Percentiles rank a stretch among this genome's conserved stretches.
These are phyloP conservation scores for Acorus calamus DNA, from an alignment of 106 monocot genomes.

Conservation along the genomic window DNA sequence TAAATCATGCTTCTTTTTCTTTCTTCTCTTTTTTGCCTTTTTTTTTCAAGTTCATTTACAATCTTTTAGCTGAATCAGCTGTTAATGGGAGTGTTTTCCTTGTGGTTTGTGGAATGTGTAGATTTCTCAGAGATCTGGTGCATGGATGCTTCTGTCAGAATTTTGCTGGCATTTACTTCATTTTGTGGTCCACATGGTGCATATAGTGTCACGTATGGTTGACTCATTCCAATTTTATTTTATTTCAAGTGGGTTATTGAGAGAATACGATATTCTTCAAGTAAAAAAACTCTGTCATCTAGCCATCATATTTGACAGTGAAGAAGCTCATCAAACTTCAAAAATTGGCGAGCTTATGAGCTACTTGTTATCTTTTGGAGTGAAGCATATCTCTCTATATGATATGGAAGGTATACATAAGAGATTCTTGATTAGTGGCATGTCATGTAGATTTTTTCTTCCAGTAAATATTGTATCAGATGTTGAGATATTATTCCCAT, in stretches of 20 bases:
- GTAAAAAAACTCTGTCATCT: constrained; percentile 36
- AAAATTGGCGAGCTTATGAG: constrained; percentile 46
- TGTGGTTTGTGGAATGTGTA: constrained; percentile 16
- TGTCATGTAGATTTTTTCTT: neutral
- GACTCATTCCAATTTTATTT: constrained; percentile 28
- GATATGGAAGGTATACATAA: constrained; percentile 60
- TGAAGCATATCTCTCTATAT: constrained; percentile 61
- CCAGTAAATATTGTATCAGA: neutral
- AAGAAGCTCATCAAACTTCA: constrained; percentile 46
- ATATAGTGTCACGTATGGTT: constrained; percentile 27
- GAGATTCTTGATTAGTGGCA: neutral
- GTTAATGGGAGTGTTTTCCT: neutral
- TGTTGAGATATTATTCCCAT: neutral
- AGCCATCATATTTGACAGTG: constrained; percentile 65
- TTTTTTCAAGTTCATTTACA: no score
- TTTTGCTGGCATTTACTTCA: constrained; percentile 52
- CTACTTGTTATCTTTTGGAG: constrained; percentile 43
- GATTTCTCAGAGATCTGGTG: constrained; percentile 17
- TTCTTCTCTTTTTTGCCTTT: no score
- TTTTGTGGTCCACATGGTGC: constrained; percentile 27
- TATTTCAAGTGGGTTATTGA: constrained; percentile 50
- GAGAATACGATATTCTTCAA: constrained; percentile 29
- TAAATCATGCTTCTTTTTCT: no score
- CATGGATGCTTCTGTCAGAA: constrained; percentile 24
- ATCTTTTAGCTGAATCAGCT: no score